phyloP scores from a whole-genome alignment of 768 basidiomycete species.

The Termitomyces sp. region DNA sequence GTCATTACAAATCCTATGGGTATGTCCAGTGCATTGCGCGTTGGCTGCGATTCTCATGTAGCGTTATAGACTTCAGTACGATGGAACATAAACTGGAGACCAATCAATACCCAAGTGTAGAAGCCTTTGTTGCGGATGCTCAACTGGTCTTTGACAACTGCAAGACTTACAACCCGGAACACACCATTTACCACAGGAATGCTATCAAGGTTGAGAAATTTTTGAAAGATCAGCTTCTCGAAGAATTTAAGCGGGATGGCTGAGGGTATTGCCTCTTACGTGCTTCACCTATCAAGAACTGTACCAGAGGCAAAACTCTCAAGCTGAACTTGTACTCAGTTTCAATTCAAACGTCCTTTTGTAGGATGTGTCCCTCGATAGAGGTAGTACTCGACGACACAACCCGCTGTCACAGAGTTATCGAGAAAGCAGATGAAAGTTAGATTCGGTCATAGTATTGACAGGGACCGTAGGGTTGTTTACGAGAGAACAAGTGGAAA shows the following conservation, averaged over 20 bases:
- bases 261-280: neutral
- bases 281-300: neutral
- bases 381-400: neutral
- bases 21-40: constrained; percentile 29
- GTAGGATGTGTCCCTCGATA: neutral
- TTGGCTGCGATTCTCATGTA: neutral
- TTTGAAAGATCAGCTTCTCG: constrained; percentile 49
- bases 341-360: neutral
- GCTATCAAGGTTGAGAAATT: constrained; percentile 82
- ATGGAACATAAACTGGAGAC: constrained; percentile 89
- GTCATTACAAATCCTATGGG: constrained; percentile 93
- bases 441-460: neutral
- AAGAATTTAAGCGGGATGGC: constrained; percentile 25
- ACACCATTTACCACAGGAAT: constrained; percentile 74
- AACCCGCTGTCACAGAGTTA: neutral
- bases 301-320: neutral
- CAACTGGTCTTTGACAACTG: constrained; percentile 89
- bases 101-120: constrained; percentile 76
- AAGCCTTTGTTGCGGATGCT: constrained; percentile 73
- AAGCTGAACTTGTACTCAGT: neutral
- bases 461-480: neutral
- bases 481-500: neutral
- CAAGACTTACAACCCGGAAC: constrained; percentile 79
- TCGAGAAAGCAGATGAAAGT: neutral
- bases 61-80: constrained; percentile 70